A percentile compares a stretch with the other conserved stretches of the same genome.
phyloP scores from a whole-genome alignment of 768 basidiomycete genomes.

The Clitopilus passeckerianus region DNA sequence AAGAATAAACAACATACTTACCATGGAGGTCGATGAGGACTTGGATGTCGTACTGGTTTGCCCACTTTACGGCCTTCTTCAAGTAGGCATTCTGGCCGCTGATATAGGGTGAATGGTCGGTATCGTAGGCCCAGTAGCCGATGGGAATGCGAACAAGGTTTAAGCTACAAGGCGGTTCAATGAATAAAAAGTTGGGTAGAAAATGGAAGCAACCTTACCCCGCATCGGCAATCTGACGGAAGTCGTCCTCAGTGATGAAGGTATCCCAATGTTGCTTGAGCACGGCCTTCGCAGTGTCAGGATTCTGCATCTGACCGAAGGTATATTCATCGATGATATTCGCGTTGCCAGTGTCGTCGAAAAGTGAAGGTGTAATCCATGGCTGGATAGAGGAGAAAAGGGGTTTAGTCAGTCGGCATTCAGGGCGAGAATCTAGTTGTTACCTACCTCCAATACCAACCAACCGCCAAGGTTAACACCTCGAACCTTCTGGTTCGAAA shows the following conservation, averaged over 20 bases:
- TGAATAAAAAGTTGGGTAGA: slow-evolving; percentile 57
- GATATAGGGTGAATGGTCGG: slow-evolving; percentile 65
- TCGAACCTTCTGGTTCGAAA: slow-evolving; percentile 72
- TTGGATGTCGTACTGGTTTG: slow-evolving; percentile 52
- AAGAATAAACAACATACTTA: slow-evolving; percentile 6
- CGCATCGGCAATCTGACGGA: slow-evolving; percentile 58
- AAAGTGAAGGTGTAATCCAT: slow-evolving; percentile 77
- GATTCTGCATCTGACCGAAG: slow-evolving; percentile 49
- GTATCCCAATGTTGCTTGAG: slow-evolving; percentile 56
- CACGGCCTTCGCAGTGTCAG: slow-evolving; percentile 32
- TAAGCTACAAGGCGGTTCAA: slow-evolving; percentile 59
- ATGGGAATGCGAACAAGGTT: slow-evolving; percentile 80
- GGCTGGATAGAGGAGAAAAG: slow-evolving; percentile 33
- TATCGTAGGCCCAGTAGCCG: slow-evolving; percentile 89
- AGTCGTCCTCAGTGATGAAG: slow-evolving; percentile 68
- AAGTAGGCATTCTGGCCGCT: slow-evolving; percentile 69
- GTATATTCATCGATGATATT: slow-evolving; percentile 60
- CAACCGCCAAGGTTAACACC: slow-evolving; percentile 78
- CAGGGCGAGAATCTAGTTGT: not conserved
- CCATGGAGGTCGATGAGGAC: slow-evolving; percentile 78
- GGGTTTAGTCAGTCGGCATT: slow-evolving; percentile 6
- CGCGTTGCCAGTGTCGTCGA: slow-evolving; percentile 53
- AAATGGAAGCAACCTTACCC: slow-evolving; percentile 40
- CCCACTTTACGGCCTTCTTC: slow-evolving; percentile 58
- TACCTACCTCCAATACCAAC: slow-evolving; percentile 41